These are phyloP conservation scores for Rhodotorula babjevae DNA, from an alignment of 768 basidiomycete species.

Conservation along the genomic window DNA sequence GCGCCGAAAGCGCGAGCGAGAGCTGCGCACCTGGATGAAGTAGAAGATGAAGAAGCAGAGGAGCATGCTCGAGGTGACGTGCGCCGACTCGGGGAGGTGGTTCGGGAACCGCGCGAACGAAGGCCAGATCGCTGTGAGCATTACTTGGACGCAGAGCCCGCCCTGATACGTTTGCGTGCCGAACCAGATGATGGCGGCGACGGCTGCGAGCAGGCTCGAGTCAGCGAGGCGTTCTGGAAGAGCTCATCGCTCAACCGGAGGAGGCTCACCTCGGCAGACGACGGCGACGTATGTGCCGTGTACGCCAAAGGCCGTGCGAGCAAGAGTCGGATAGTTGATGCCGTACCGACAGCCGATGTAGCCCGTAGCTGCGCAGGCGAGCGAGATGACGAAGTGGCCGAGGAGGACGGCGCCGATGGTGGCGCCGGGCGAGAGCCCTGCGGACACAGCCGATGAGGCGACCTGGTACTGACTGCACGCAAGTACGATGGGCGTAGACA, in stretches of 20 bases:
- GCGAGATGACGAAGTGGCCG: slow-evolving; percentile 35
- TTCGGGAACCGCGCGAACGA: slow-evolving; percentile 36
- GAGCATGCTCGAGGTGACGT: slow-evolving; percentile 38
- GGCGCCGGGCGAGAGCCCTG: slow-evolving; percentile 31
- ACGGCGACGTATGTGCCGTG: slow-evolving; percentile 33
- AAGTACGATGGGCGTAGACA: too few relatives aligned
- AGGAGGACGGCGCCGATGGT: slow-evolving; percentile 38
- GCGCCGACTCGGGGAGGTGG: slow-evolving; percentile 39
- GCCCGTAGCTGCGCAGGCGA: slow-evolving; percentile 20
- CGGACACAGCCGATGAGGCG: slow-evolving; percentile 24
- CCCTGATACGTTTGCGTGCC: slow-evolving; percentile 39
- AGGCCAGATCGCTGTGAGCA: slow-evolving; percentile 41
- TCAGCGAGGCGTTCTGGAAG: background rate
- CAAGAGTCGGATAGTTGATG: slow-evolving; percentile 27
- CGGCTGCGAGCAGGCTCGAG: background rate
- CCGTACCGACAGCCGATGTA: slow-evolving; percentile 34
- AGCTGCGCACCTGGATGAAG: slow-evolving; percentile 23
- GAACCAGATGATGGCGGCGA: slow-evolving; percentile 35
- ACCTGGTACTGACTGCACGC: slow-evolving; percentile 25
- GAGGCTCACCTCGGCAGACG: slow-evolving; percentile 1
- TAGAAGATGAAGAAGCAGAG: slow-evolving; percentile 42
- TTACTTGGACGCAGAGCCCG: slow-evolving; percentile 30
- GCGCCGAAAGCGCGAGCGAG: slow-evolving; percentile 27
- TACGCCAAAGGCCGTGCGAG: slow-evolving; percentile 26
- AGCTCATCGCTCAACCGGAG: too few relatives aligned